Conservation (phyloP, 1,284 basidiomycete species). For the Vanrija pseudolonga region DNA sequence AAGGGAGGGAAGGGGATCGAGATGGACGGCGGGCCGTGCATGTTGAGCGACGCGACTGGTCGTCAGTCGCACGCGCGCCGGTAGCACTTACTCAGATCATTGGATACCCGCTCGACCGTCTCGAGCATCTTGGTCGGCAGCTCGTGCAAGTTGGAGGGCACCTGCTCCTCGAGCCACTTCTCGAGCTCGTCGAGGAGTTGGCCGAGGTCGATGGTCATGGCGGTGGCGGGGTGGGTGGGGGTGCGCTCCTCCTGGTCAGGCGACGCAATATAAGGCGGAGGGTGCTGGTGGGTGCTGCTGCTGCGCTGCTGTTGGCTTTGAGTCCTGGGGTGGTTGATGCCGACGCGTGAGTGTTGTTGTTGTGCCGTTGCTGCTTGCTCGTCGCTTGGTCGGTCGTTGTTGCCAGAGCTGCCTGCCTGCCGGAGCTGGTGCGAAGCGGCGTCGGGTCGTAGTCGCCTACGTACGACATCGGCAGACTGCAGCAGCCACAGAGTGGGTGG, state of each 20-base stretch:
- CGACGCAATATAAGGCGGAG: too few species aligned
- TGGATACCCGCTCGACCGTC: constrained; percentile 42
- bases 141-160: constrained; percentile 44
- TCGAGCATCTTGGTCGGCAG: constrained; percentile 45
- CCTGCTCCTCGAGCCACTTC: constrained; percentile 45
- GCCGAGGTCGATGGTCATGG: constrained; percentile 37
- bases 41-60: constrained; percentile 44
- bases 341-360: too few species aligned
- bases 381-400: too few species aligned
- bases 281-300: too few species aligned
- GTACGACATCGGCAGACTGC: too few species aligned
- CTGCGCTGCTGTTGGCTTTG: too few species aligned
- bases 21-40: constrained; percentile 44
- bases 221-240: not conserved
- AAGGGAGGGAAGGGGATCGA: constrained; percentile 48
- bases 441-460: too few species aligned
- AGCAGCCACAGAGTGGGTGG: not conserved
- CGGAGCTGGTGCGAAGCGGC: constrained; percentile 3
- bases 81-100: constrained; percentile 42
- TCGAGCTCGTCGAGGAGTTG: constrained; percentile 46
- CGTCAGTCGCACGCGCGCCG: too few species aligned
- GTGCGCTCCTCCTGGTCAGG: not conserved
- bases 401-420: not conserved
- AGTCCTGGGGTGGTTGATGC: too few species aligned
- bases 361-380: too few species aligned